Evolutionary conservation across 148 eudicot genomes (phyloP).

Genomic region (Vaccinium darrowii): DNA sequence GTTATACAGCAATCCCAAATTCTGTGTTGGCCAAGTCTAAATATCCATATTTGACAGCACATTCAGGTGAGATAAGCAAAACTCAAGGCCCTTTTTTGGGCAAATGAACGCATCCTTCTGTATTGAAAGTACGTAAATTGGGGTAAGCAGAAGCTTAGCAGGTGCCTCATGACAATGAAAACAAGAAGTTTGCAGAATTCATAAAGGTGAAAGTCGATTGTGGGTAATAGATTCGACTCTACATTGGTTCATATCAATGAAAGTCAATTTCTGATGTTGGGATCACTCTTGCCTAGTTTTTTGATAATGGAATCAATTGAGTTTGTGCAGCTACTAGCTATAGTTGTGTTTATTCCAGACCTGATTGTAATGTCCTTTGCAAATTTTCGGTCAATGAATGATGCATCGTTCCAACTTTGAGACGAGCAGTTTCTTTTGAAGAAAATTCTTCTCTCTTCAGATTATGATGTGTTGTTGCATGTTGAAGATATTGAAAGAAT

Average conservation of each 20-base stretch:
- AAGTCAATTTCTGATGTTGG: not conserved
- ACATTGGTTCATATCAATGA: not conserved
- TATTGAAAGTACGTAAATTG: too few relatives aligned
- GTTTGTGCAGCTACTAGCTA: not conserved
- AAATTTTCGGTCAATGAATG: not conserved
- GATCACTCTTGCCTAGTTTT: not conserved
- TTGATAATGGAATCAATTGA: not conserved
- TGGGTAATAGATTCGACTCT: not conserved
- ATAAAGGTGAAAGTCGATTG: not conserved
- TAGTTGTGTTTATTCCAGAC: not conserved
- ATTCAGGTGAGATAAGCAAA: too few relatives aligned
- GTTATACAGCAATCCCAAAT: too few relatives aligned
- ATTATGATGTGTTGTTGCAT: not conserved
- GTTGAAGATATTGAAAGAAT: not conserved
- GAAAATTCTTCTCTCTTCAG: not conserved
- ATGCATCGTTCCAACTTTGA: not conserved
- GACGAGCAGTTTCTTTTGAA: not conserved
- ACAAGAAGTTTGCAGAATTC: slow-evolving; percentile 9
- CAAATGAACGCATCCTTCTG: too few relatives aligned
- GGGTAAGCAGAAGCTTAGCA: slow-evolving; percentile 33
- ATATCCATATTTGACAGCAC: too few relatives aligned
- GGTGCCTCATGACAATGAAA: slow-evolving; percentile 19
- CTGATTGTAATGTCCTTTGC: not conserved
- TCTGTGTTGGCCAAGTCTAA: too few relatives aligned
- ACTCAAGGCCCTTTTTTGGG: too few relatives aligned